Evolutionary conservation across 169 alveolate genomes (phyloP).

Genomic region (Plasmodium vivax): DNA sequence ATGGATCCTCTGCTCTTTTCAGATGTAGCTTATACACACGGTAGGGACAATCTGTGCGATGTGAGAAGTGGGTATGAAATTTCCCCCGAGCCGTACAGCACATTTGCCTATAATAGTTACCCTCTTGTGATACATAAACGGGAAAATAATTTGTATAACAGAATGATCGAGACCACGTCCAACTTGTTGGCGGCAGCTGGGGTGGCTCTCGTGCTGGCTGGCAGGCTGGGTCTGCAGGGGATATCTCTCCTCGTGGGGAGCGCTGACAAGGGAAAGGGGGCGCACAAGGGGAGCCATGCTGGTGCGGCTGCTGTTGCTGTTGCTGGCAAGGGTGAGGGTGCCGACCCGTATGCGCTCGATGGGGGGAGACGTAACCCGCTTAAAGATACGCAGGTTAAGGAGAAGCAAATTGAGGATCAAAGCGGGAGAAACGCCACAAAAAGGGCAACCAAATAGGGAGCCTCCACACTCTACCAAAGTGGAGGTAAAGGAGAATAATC

Average conservation of each 20-base stretch:
- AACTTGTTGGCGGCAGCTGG: conserved; percentile 63
- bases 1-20: conserved; percentile 8
- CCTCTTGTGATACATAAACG: conserved; percentile 16
- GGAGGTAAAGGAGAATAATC: neutral
- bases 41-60: neutral
- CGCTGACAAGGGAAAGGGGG: neutral
- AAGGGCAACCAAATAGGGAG: neutral
- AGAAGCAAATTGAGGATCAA: neutral
- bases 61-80: neutral
- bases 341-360: neutral
- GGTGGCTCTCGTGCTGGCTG: conserved; percentile 46
- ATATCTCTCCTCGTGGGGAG: conserved; percentile 22
- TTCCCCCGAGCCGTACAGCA: neutral
- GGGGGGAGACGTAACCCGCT: neutral
- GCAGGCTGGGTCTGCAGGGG: conserved; percentile 59
- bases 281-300: neutral
- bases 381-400: neutral
- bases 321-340: neutral
- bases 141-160: conserved; percentile 9
- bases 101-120: neutral
- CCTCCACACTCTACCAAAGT: neutral
- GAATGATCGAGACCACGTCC: conserved; percentile 54
- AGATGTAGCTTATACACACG: neutral
- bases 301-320: neutral
- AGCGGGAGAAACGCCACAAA: neutral